Conservation (phyloP, 495 filamentous ascomycete genomes). For the Penicillium tannophilum region DNA sequence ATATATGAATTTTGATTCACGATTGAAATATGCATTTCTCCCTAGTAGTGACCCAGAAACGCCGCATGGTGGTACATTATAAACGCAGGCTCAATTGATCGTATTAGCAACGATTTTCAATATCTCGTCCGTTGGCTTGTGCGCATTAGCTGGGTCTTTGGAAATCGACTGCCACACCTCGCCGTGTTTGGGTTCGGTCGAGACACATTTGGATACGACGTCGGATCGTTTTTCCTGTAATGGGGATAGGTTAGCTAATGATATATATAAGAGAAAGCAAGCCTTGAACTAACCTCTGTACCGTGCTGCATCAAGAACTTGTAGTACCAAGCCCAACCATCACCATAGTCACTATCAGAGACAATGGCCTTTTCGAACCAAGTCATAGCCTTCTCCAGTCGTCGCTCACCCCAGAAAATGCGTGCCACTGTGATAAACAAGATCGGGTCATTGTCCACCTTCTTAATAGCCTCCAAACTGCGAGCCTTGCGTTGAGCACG, state of each 20-base stretch:
- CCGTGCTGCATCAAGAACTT: slow-evolving; percentile 91
- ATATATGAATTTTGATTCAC: slow-evolving; percentile 31
- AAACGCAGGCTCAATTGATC: slow-evolving; percentile 24
- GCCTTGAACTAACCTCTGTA: slow-evolving; percentile 56
- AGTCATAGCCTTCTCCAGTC: slow-evolving; percentile 84
- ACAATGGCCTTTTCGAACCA: slow-evolving; percentile 97
- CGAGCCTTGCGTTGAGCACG: slow-evolving; percentile 90
- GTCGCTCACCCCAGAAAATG: slow-evolving; percentile 77
- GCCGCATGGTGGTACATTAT: slow-evolving; percentile 18
- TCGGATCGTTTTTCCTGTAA: slow-evolving; percentile 78
- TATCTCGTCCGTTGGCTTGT: slow-evolving; percentile 74
- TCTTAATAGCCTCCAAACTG: slow-evolving; percentile 91
- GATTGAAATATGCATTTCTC: slow-evolving; percentile 12
- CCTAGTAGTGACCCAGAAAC: slow-evolving; percentile 8
- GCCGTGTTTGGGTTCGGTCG: slow-evolving; percentile 84
- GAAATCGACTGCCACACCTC: slow-evolving; percentile 87
- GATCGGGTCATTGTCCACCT: slow-evolving; percentile 87
- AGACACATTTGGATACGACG: slow-evolving; percentile 71
- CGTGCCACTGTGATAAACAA: slow-evolving; percentile 77
- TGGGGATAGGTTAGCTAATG: slow-evolving; percentile 5
- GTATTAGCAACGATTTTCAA: slow-evolving; percentile 68
- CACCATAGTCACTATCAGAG: slow-evolving; percentile 80
- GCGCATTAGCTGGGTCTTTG: slow-evolving; percentile 82
- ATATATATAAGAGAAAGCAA: not conserved
- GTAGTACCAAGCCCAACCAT: slow-evolving; percentile 98